Conservation (phyloP, 1,284 basidiomycete genomes). For the Leccinum solheimii region DNA sequence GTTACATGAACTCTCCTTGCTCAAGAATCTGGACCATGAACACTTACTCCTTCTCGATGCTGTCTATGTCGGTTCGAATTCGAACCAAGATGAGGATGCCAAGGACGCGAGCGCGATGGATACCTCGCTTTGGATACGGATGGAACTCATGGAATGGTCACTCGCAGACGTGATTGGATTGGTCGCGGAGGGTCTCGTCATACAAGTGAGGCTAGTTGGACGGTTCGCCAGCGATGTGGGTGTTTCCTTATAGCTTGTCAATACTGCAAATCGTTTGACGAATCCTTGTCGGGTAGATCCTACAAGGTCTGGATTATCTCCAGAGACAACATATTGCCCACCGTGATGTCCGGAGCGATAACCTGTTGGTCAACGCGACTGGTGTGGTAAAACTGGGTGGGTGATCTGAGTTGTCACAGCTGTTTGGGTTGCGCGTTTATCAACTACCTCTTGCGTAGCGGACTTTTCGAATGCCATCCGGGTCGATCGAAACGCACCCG, state of each 20-base stretch:
- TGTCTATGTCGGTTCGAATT: constrained; percentile 59
- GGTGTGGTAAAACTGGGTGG: constrained; percentile 74
- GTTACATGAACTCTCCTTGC: constrained; percentile 55
- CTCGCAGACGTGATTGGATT: constrained; percentile 73
- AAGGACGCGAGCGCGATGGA: constrained; percentile 15
- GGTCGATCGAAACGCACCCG: constrained; percentile 49
- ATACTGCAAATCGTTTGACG: neutral
- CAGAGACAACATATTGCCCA: constrained; percentile 67
- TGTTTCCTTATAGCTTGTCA: constrained; percentile 20
- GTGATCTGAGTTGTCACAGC: constrained; percentile 26
- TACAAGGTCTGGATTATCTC: constrained; percentile 64
- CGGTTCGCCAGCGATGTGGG: constrained; percentile 73
- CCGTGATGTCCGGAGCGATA: constrained; percentile 78
- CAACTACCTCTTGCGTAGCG: constrained; percentile 41
- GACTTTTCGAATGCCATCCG: constrained; percentile 75
- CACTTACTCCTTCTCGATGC: constrained; percentile 68
- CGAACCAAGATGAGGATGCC: constrained; percentile 46
- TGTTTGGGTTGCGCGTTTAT: constrained; percentile 11
- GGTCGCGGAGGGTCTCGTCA: constrained; percentile 54
- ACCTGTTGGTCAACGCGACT: constrained; percentile 63
- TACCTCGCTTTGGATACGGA: constrained; percentile 70
- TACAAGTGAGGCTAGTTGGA: constrained; percentile 67
- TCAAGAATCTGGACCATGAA: constrained; percentile 55
- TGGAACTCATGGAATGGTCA: constrained; percentile 85
- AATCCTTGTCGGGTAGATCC: constrained; percentile 42